Evolutionary conservation across 257 asterid genomes (phyloP), one percentile per base, ranked within the genome.

Genomic region (Przewalskia tangutica): DNA sequence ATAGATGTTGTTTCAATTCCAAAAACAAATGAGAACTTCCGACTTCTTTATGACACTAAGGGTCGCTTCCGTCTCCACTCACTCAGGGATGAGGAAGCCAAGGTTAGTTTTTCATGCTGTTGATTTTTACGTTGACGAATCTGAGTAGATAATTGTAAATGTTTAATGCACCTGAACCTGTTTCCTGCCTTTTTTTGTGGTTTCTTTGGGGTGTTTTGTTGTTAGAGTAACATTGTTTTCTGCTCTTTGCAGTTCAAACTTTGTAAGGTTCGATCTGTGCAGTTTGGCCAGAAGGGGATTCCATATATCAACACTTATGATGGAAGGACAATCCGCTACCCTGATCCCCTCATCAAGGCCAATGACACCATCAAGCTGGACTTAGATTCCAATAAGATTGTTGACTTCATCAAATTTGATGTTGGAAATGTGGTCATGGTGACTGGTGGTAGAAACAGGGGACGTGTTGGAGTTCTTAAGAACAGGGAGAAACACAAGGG

Each of bases 41-140:
- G 86, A 23, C 82, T 85, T 18, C 82, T 84, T 13, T 85, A 84
- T 73, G 86, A 84, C n/a, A 84, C 86, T 10, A 84, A 84, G 77
- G 86, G 86, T 20, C 82, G 86, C 17, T 84, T 84, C 84, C 84
- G 86, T n/a, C 84, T 84, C 12, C 86, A 83, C 63, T 85, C 86
- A 16, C 18, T 85, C 27, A 66, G 88, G 66, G 88, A 83, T 46
- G 88, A 85, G 53, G 88, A 85, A 65, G 84, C 88, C 36, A 85
- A 85, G 88, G 87, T 85, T 48, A 20, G 81, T 10, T 6, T 46
- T 71, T 71, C 40, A 11, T 46, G 36, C 34, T 71, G 8, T 71
- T 20, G 58, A 18, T 18, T 46, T 67, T 11, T 71, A 4, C 0
- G n/a, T 23, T 12, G 59, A 18, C 0, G 0, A 0, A 11, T 46